phyloP scores from a whole-genome alignment of 2,329 filamentous ascomycete species.

The Verticillium dahliae region DNA sequence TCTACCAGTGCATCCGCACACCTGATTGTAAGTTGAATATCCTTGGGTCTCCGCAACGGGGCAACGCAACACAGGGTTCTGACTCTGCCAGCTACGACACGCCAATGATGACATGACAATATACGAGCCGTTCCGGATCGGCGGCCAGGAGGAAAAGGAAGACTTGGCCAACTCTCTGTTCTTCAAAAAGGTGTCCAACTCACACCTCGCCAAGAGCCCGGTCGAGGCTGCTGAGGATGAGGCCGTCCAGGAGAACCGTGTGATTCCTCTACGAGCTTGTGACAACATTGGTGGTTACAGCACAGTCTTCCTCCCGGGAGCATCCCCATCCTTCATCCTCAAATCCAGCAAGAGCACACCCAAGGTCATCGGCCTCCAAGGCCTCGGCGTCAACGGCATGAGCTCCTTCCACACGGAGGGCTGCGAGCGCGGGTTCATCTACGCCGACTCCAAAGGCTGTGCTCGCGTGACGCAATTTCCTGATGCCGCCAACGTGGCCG shows the following conservation, averaged over 20 bases:
- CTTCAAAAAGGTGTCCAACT: conserved; percentile 71
- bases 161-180: conserved; percentile 53
- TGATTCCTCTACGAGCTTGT: conserved; percentile 50
- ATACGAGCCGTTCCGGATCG: conserved; percentile 70
- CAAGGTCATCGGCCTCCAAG: conserved; percentile 66
- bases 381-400: conserved; percentile 61
- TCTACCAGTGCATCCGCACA: conserved; percentile 64
- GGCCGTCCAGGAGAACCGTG: conserved; percentile 35
- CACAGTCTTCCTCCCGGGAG: conserved; percentile 75
- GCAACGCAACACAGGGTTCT: not conserved
- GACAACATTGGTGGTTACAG: conserved; percentile 69
- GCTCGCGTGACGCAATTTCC: conserved; percentile 71
- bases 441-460: conserved; percentile 65
- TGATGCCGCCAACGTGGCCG: conserved; percentile 57
- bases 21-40: conserved; percentile 59
- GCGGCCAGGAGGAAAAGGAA: conserved; percentile 19
- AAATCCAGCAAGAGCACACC: conserved; percentile 75
- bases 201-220: conserved; percentile 54
- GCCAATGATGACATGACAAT: conserved; percentile 76
- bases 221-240: conserved; percentile 44
- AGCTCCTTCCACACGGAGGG: conserved; percentile 67
- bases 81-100: conserved; percentile 58
- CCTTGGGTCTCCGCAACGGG: not conserved
- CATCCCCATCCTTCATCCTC: conserved; percentile 73
- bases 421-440: conserved; percentile 78